These are phyloP conservation scores for Climacium dendroides DNA, from an alignment of 225 moss, liverwort and hornwort species.

Conservation along the genomic window DNA sequence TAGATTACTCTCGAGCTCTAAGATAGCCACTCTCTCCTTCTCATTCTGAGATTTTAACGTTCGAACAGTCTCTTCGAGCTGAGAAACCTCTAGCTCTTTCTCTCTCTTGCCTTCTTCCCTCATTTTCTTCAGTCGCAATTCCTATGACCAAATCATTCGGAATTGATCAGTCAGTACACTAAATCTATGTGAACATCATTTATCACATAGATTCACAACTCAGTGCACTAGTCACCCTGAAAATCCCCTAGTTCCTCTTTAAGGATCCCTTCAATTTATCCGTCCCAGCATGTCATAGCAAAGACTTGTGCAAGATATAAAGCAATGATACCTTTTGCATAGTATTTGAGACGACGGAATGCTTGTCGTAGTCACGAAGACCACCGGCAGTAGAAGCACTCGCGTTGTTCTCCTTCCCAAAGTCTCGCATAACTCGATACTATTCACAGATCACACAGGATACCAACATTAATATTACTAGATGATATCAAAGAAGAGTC, in stretches of 20 bases:
- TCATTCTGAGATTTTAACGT: slow-evolving; percentile 31
- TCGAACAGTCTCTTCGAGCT: slow-evolving; percentile 32
- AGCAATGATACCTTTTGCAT: slow-evolving; percentile 41
- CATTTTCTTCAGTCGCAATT: slow-evolving; percentile 42
- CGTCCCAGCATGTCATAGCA: background rate
- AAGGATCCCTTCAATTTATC: background rate
- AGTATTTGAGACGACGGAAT: slow-evolving; percentile 30
- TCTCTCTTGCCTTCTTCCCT: slow-evolving; percentile 51
- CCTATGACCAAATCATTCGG: slow-evolving; percentile 4
- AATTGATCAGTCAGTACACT: background rate
- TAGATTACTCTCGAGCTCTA: slow-evolving; percentile 32
- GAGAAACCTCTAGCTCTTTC: slow-evolving; percentile 36
- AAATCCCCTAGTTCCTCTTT: background rate
- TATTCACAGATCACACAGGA: background rate
- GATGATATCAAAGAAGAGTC: background rate
- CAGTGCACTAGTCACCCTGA: background rate
- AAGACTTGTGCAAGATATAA: background rate
- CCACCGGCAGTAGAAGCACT: slow-evolving; percentile 14
- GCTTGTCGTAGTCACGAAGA: slow-evolving; percentile 33
- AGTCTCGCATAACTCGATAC: slow-evolving; percentile 45
- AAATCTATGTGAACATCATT: background rate
- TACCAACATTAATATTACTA: background rate
- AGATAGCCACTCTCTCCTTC: slow-evolving; percentile 13
- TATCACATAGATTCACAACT: background rate
- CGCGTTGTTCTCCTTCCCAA: slow-evolving; percentile 50